A percentile compares a stretch with the other conserved stretches of the same genome.
phyloP scores from a whole-genome alignment of 1,284 basidiomycete genomes.

The Porodaedalea pini region DNA sequence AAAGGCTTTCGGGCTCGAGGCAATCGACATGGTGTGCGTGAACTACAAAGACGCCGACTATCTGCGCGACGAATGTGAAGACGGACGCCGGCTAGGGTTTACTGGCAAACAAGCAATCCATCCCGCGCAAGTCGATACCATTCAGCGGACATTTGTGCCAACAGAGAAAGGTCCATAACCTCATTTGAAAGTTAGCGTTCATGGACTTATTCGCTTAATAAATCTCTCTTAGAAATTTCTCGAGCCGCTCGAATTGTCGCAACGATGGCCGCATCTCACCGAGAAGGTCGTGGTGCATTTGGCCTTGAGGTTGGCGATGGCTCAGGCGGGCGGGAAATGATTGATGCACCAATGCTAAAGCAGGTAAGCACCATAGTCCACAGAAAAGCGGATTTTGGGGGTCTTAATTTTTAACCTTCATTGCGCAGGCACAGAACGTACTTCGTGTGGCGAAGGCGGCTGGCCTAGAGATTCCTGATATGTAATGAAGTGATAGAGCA shows the following conservation, averaged over 20 bases:
- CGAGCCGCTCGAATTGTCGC: slow-evolving; percentile 74
- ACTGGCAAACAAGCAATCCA: slow-evolving; percentile 97
- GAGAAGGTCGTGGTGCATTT: slow-evolving; percentile 54
- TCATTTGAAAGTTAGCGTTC: background rate
- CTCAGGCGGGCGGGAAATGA: slow-evolving; percentile 71
- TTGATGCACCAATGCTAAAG: slow-evolving; percentile 90
- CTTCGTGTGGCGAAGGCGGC: slow-evolving; percentile 63
- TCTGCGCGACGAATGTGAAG: slow-evolving; percentile 73
- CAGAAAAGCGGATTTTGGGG: background rate
- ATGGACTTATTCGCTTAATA: background rate
- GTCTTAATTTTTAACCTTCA: slow-evolving; percentile 6
- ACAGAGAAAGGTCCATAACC: slow-evolving; percentile 62
- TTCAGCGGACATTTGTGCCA: slow-evolving; percentile 76
- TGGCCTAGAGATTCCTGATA: slow-evolving; percentile 55
- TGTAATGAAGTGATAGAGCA: slow-evolving; percentile 21
- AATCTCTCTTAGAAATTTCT: slow-evolving; percentile 58
- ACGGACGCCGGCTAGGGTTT: slow-evolving; percentile 78
- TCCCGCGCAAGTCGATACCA: slow-evolving; percentile 77
- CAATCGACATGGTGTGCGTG: slow-evolving; percentile 93
- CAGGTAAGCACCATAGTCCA: slow-evolving; percentile 46
- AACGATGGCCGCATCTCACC: slow-evolving; percentile 54
- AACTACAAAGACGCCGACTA: slow-evolving; percentile 79
- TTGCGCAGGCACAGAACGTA: slow-evolving; percentile 57
- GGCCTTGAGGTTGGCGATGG: slow-evolving; percentile 56
- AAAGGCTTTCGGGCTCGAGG: slow-evolving; percentile 79